phyloP scores from a whole-genome alignment of 345 rosid genomes.

The Eucalyptus sp. region DNA sequence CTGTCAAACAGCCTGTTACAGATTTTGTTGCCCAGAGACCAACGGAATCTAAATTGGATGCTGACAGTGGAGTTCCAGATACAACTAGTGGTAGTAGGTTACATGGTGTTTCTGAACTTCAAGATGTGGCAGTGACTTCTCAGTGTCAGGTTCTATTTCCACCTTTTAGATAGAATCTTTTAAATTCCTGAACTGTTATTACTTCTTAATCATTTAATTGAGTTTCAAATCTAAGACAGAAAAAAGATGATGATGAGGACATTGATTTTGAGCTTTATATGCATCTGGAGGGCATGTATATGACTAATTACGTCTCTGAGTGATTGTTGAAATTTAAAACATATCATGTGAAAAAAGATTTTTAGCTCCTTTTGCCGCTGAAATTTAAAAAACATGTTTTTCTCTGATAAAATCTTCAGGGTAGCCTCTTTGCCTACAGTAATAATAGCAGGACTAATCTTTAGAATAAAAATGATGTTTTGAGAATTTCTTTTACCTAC shows the following conservation, averaged over 20 bases:
- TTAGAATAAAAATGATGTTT: neutral
- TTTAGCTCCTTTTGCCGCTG: neutral
- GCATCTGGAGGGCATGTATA: neutral
- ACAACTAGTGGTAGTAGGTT: conserved; percentile 9
- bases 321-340: neutral
- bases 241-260: neutral
- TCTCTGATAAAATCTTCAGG: neutral
- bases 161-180: neutral
- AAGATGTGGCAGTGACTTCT: conserved; percentile 4
- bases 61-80: neutral
- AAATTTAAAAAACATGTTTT: neutral
- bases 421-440: neutral
- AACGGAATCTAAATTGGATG: conserved; percentile 15
- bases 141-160: neutral
- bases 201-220: neutral
- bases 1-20: conserved; percentile 10
- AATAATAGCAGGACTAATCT: neutral
- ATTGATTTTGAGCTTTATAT: neutral
- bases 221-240: neutral
- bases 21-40: conserved; percentile 11
- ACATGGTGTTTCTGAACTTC: neutral
- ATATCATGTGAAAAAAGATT: neutral
- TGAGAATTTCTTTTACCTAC: neutral
- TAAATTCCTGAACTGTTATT: neutral
- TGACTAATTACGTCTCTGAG: neutral